Evolutionary conservation across 2,329 filamentous ascomycete genomes (phyloP).

Genomic region (Ophiostoma piceae): DNA sequence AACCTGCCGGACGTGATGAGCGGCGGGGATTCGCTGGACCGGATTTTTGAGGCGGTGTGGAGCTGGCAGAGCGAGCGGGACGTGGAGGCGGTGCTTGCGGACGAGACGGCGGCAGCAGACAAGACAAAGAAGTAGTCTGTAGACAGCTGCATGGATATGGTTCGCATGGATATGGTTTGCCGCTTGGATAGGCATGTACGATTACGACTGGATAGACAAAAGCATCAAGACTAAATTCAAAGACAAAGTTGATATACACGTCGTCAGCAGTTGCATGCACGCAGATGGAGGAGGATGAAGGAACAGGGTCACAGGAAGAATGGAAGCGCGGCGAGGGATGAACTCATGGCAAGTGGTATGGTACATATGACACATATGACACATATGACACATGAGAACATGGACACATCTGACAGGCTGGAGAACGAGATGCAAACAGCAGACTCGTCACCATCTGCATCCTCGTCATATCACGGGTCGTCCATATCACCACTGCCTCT

Average conservation of each 20-base stretch:
- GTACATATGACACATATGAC: too few relatives aligned
- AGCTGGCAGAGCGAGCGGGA: conserved; percentile 72
- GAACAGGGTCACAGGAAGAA: neutral
- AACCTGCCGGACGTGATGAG: conserved; percentile 75
- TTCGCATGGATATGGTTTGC: neutral
- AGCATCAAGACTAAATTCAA: neutral
- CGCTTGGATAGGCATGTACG: neutral
- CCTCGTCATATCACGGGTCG: too few relatives aligned
- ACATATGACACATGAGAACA: too few relatives aligned
- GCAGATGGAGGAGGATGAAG: neutral
- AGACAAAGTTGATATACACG: neutral
- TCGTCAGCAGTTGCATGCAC: neutral
- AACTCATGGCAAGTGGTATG: too few relatives aligned
- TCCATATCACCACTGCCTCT: neutral
- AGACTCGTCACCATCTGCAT: neutral
- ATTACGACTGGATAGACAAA: conserved; percentile 15
- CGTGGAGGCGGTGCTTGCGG: conserved; percentile 62
- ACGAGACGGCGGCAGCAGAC: conserved; percentile 49
- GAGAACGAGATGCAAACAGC: neutral
- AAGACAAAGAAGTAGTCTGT: conserved; percentile 26
- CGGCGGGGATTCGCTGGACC: conserved; percentile 65
- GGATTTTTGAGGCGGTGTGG: conserved; percentile 70
- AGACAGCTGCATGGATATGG: neutral
- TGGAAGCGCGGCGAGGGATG: neutral
- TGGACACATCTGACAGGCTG: neutral